Percentiles rank a stretch among this genome's conserved stretches.
Evolutionary conservation across 2,329 filamentous ascomycete genomes (phyloP).

Genomic region (Calonectria multiphialidica): DNA sequence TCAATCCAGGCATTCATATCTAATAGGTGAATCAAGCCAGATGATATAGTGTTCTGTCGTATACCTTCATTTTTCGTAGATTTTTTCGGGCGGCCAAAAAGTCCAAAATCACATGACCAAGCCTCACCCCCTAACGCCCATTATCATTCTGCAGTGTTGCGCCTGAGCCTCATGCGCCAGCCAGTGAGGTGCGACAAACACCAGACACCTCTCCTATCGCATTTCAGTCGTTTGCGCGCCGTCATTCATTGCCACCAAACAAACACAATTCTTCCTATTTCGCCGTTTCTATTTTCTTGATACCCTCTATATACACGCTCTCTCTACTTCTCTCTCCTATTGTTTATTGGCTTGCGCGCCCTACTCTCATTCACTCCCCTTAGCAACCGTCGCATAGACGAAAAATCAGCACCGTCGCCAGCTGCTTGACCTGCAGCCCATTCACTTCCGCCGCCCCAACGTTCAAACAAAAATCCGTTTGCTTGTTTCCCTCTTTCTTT

Average conservation of each 20-base stretch:
- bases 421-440: neutral
- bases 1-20: neutral
- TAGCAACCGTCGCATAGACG: constrained; percentile 2
- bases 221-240: neutral
- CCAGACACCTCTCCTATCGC: constrained; percentile 28
- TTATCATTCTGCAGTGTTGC: constrained; percentile 44
- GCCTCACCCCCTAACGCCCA: constrained; percentile 33
- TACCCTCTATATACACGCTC: neutral
- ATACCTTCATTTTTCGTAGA: neutral
- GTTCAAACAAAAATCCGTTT: neutral
- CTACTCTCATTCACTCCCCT: neutral
- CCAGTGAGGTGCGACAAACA: constrained; percentile 31
- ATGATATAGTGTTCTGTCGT: neutral
- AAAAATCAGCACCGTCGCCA: neutral
- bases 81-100: neutral
- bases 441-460: neutral
- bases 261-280: neutral
- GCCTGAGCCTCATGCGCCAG: constrained; percentile 33
- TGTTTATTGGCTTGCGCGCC: neutral
- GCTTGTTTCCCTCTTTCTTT: neutral
- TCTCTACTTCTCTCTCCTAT: neutral
- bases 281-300: neutral
- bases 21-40: neutral
- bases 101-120: constrained; percentile 2
- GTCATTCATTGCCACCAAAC: neutral